These are phyloP conservation scores for Rhodotorula mucilaginosa DNA, from an alignment of 1,284 basidiomycete species.

Conservation along the genomic window DNA sequence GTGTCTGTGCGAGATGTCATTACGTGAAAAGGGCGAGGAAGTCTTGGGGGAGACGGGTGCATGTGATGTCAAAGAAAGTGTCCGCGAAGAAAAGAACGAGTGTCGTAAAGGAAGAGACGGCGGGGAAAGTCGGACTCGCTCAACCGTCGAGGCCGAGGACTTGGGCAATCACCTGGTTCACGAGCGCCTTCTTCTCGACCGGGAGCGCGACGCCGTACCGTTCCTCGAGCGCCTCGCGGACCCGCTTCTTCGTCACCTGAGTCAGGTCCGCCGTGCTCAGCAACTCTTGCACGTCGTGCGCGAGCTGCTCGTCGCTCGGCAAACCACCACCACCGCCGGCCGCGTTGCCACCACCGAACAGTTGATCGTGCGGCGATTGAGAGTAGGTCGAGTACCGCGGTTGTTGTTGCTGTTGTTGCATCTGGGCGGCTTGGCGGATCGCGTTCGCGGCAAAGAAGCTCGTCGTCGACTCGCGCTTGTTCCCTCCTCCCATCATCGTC, in stretches of 20 bases:
- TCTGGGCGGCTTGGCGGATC: conserved; percentile 8
- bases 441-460: conserved; percentile 31
- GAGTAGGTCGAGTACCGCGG: conserved; percentile 5
- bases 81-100: background rate
- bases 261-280: conserved; percentile 76
- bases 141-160: conserved; percentile 24
- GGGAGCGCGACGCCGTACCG: conserved; percentile 35
- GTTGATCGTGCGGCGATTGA: conserved; percentile 14
- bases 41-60: too few relatives aligned
- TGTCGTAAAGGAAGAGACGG: background rate
- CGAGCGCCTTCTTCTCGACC: conserved; percentile 36
- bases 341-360: background rate
- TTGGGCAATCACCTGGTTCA: conserved; percentile 41
- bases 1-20: background rate
- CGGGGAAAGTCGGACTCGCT: too few relatives aligned
- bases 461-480: conserved; percentile 23
- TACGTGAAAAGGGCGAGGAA: too few relatives aligned
- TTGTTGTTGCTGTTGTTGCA: background rate
- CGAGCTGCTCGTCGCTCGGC: conserved; percentile 37
- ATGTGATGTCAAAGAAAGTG: too few relatives aligned
- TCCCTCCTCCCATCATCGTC: background rate
- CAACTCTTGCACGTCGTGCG: conserved; percentile 49
- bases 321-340: conserved; percentile 8
- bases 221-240: conserved; percentile 64
- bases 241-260: conserved; percentile 81